These are phyloP conservation scores for Colletotrichum navitas DNA, from an alignment of 2,329 filamentous ascomycete genomes.

Conservation along the genomic window DNA sequence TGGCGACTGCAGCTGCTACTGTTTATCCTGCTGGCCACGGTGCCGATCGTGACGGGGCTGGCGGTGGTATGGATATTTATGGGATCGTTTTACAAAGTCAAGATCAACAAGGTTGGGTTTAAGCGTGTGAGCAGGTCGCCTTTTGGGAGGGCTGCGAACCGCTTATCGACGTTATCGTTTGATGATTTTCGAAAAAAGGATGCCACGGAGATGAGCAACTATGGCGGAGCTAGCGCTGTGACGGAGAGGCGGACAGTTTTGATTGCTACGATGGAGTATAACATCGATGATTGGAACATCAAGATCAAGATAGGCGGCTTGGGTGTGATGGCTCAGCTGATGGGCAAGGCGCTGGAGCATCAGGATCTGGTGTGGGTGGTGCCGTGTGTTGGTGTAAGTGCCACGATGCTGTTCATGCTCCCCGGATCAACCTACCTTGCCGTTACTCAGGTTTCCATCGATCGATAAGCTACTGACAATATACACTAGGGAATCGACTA, in stretches of 20 bases:
- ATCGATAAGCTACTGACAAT: background rate
- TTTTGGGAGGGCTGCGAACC: background rate
- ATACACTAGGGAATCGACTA: background rate
- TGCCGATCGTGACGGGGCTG: constrained; percentile 64
- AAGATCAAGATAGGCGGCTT: constrained; percentile 80
- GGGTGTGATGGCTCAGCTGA: constrained; percentile 77
- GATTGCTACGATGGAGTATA: constrained; percentile 80
- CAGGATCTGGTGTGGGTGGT: constrained; percentile 76
- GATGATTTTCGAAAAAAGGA: background rate
- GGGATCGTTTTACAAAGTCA: constrained; percentile 64
- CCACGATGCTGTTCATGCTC: background rate
- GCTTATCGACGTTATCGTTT: background rate
- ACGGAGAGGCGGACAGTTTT: constrained; percentile 56
- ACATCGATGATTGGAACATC: constrained; percentile 77
- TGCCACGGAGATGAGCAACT: background rate
- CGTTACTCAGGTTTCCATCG: background rate
- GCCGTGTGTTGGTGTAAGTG: constrained; percentile 69
- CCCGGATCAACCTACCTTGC: background rate
- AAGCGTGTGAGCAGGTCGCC: background rate
- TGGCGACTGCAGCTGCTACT: constrained; percentile 57
- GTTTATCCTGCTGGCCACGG: constrained; percentile 49
- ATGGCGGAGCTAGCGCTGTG: background rate
- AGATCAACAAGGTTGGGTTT: constrained; percentile 47
- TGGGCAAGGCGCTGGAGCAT: constrained; percentile 74
- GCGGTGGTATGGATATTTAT: constrained; percentile 67